Evolutionary conservation across 2,329 filamentous ascomycete species (phyloP), one percentile per base, ranked within the genome.

Genomic region (Aureobasidium pullulans): DNA sequence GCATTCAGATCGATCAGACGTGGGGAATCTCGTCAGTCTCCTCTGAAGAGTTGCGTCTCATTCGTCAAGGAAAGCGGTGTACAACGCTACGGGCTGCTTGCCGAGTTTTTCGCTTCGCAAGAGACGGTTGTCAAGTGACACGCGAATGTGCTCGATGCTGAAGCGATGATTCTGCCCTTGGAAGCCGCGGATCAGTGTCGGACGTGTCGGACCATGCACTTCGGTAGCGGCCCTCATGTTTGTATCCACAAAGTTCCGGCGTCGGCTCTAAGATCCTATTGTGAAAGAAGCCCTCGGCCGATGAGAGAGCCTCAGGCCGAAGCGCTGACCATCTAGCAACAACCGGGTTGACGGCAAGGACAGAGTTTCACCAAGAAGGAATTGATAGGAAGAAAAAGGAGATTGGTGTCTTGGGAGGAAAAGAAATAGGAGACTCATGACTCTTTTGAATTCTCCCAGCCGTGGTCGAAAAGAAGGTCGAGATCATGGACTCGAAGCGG

Each of bases 351-450:
- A 31, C 48, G 48, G 48, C 48, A 52, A 13, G 3, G 36, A 50
- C 36, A 52, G 15, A 52, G 48, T 52, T 52, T 50, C 40, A 29
- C 36, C 48, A 37, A 39, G 48, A 39, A 15, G 32, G 16, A n/a
- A 39, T 29, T 7, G 23, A 39, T 15, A 16, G 47, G 34, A 52
- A 40, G 36, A 31, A 8, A 16, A 19, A 52, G 13, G 36, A 40
- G 8, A 40, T 40, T 31, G 36, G 7, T 39, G 19, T 16, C 34
- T 40, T 6, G 6, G 6, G 16, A 13, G 23, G 19, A 40, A 28
- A 40, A 40, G 23, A 31, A 52, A 52, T 52, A 52, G 48, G 36
- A 50, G 47, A 52, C 36, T 52, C 48, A 52, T 52, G 48, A 52
- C 48, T 52, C 48, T 52, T 52, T 39, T 29, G 13, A 8, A 16